phyloP scores from a whole-genome alignment of 2,329 filamentous ascomycete genomes.

The Xylaria sp. region DNA sequence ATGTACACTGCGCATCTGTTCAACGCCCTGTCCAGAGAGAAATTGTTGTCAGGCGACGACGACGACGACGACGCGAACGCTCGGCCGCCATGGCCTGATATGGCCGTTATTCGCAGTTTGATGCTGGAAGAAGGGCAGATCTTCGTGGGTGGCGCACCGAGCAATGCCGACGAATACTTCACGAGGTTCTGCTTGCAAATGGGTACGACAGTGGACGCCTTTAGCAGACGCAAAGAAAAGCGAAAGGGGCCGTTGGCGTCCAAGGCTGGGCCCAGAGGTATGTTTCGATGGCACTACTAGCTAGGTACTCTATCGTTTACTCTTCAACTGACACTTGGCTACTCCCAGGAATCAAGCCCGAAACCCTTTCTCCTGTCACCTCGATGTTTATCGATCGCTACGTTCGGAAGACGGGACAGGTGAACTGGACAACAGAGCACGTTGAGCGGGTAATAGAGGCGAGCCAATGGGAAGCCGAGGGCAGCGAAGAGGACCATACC shows the following conservation, averaged over 20 bases:
- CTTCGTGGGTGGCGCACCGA: slow-evolving; percentile 52
- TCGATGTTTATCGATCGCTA: slow-evolving; percentile 53
- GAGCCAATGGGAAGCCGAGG: slow-evolving; percentile 42
- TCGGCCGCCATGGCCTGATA: slow-evolving; percentile 51
- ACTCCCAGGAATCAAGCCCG: slow-evolving; percentile 43
- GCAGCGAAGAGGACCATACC: slow-evolving; percentile 40
- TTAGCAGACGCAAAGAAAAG: slow-evolving; percentile 20
- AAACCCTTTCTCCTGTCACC: slow-evolving; percentile 44
- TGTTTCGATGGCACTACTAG: not conserved
- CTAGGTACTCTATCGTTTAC: slow-evolving; percentile 1
- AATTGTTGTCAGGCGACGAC: slow-evolving; percentile 39
- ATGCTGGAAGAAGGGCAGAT: slow-evolving; percentile 48
- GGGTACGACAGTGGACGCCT: slow-evolving; percentile 47
- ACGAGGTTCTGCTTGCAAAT: slow-evolving; percentile 53
- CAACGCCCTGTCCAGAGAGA: slow-evolving; percentile 51
- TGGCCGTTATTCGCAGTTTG: slow-evolving; percentile 49
- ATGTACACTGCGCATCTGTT: slow-evolving; percentile 54
- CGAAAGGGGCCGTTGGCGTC: slow-evolving; percentile 17
- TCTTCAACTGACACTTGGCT: slow-evolving; percentile 14
- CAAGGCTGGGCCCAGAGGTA: slow-evolving; percentile 23
- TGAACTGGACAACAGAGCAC: slow-evolving; percentile 49
- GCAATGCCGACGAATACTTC: slow-evolving; percentile 47
- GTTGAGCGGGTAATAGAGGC: slow-evolving; percentile 51
- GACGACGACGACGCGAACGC: not conserved
- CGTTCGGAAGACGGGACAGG: slow-evolving; percentile 36